A percentile compares a stretch with the other conserved stretches of the same genome.
phyloP scores from a whole-genome alignment of 305 asterid genomes.

The Salvia sclarea region DNA sequence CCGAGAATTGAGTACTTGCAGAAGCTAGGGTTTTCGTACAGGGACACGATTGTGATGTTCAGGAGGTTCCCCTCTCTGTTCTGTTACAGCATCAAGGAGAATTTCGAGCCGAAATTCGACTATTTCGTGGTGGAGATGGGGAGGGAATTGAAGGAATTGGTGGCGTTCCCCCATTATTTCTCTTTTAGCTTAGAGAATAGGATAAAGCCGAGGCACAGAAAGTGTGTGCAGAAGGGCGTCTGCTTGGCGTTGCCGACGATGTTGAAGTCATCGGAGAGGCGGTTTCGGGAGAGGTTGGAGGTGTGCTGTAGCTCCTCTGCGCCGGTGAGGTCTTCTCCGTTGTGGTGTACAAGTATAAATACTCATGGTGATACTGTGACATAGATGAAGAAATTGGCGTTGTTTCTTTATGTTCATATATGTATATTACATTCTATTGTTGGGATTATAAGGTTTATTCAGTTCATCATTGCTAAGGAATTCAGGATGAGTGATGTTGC shows the following conservation, averaged over 20 bases:
- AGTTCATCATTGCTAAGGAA: not conserved
- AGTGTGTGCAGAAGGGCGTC: constrained; percentile 77
- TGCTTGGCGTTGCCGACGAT: constrained; percentile 72
- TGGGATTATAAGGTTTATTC: not conserved
- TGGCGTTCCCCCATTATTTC: constrained; percentile 80
- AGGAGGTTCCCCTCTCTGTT: constrained; percentile 80
- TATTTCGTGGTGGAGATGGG: constrained; percentile 91
- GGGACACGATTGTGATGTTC: constrained; percentile 60
- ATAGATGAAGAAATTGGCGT: constrained; percentile 31
- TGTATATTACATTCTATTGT: constrained; percentile 24
- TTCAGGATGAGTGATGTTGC: not conserved
- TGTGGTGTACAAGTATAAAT: constrained; percentile 53
- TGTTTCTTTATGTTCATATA: constrained; percentile 32
- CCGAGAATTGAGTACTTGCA: constrained; percentile 75
- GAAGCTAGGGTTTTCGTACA: constrained; percentile 63
- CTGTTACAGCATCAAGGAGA: constrained; percentile 77
- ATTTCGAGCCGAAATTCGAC: constrained; percentile 78
- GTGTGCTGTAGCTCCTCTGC: constrained; percentile 64
- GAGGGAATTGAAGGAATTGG: constrained; percentile 77
- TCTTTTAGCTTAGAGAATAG: constrained; percentile 88
- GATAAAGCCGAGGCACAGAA: constrained; percentile 73
- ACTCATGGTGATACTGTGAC: constrained; percentile 43
- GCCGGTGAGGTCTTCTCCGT: constrained; percentile 75
- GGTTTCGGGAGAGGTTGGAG: constrained; percentile 66
- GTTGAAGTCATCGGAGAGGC: constrained; percentile 60